Evolutionary conservation across 1,139 yeast species (phyloP), one percentile per base, ranked within the genome.

Genomic region (Zygoascus meyerae): DNA sequence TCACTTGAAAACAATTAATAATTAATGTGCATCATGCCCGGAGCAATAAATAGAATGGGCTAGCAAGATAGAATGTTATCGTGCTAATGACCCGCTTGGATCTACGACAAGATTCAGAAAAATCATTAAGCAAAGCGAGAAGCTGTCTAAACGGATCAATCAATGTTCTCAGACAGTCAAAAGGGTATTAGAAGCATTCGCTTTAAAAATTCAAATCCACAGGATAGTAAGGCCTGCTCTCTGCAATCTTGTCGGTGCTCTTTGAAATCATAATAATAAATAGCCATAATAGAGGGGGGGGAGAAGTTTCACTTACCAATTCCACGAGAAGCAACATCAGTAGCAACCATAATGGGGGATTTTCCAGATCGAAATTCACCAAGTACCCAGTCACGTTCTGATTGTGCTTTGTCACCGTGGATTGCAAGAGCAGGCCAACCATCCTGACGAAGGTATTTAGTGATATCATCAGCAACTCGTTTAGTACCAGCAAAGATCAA

Each of bases 301-400:
- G 26, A n/a, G n/a, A 7, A 21, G 26, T 21, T 21, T 21, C 70
- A 86, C 97, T 73, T 87, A 89, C 96, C 98, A 77, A 92, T 90
- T 81, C 98, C 98, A 79, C 98, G 87, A 58, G 98, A 96, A 53
- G 98, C 98, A 69, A 92, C 98, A 71, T 92, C 98, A 58, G 98
- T 92, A 55, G 98, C 98, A 67, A 90, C 96, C 97, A 92, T 89
- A 64, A 92, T 84, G 56, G 97, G 96, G 48, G 95, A 81, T 67
- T 83, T 84, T 59, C 97, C 97, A 52, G 80, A 67, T 77, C 84
- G 86, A 76, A 92, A 92, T 71, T 92, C 96, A 58, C 74, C 77
- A 70, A 92, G 76, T 58, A 92, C 98, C 97, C 97, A 92, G 72
- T 92, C 98, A 77, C 98, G 90, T 73, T 92, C 98, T 66, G 82